These are phyloP conservation scores for Blastobotrys elegans DNA, from an alignment of 1,139 yeast species.

Conservation along the genomic window DNA sequence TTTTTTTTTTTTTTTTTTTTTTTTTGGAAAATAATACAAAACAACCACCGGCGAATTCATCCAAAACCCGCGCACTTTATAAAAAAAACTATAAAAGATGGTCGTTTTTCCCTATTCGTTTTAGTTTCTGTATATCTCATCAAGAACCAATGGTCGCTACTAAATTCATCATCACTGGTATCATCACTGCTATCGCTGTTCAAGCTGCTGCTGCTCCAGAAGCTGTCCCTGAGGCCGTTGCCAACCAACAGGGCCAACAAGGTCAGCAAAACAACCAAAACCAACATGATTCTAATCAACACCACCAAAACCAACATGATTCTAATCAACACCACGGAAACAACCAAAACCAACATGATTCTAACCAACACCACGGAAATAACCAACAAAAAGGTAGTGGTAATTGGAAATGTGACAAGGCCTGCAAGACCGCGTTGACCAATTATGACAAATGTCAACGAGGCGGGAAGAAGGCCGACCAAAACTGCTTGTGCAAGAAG, in stretches of 20 bases:
- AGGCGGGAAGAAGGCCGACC: slow-evolving; percentile 1
- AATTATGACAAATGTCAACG: slow-evolving; percentile 5
- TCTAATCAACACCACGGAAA: too few relatives aligned
- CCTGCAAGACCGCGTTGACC: slow-evolving; percentile 5
- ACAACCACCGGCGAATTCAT: too few relatives aligned
- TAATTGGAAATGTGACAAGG: slow-evolving; percentile 4
- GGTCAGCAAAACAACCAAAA: not conserved
- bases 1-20: too few relatives aligned
- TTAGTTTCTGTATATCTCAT: too few relatives aligned
- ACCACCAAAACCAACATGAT: not conserved
- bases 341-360: not conserved
- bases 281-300: not conserved
- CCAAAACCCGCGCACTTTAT: too few relatives aligned
- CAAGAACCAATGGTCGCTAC: not conserved
- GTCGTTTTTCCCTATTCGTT: too few relatives aligned
- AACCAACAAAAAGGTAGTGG: not conserved
- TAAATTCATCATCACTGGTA: not conserved
- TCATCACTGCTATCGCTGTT: not conserved
- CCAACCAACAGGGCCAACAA: not conserved
- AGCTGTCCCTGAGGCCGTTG: not conserved
- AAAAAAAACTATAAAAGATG: too few relatives aligned
- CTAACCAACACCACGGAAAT: not conserved
- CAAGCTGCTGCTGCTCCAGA: not conserved
- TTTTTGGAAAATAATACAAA: too few relatives aligned
- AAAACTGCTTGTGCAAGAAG: slow-evolving; percentile 7